Conservation (phyloP, 345 rosid genomes). For the Erodium maritimum region DNA sequence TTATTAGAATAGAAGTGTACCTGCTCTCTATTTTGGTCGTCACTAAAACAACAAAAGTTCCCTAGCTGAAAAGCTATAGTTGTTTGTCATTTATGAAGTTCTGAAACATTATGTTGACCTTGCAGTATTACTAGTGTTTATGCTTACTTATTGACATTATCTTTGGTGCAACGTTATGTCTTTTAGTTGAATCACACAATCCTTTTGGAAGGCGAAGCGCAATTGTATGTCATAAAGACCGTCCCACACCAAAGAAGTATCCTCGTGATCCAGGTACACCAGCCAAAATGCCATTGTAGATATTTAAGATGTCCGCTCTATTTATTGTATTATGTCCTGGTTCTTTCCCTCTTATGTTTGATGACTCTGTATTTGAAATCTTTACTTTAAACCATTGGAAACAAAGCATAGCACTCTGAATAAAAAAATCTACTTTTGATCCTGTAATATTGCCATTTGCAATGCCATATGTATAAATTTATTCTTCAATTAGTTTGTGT, state of each 20-base stretch:
- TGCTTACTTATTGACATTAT: conserved; percentile 1
- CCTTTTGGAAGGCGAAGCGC: conserved; percentile 76
- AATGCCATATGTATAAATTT: not conserved
- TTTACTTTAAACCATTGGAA: not conserved
- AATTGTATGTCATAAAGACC: conserved; percentile 56
- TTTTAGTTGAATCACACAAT: conserved; percentile 77
- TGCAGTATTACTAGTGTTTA: conserved; percentile 3
- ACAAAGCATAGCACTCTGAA: not conserved
- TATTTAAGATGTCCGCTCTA: conserved; percentile 3
- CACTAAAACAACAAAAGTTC: not conserved
- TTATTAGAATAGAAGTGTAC: not conserved
- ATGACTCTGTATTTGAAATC: conserved; percentile 1
- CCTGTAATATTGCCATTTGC: no score
- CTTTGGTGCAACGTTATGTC: conserved; percentile 3
- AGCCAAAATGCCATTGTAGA: conserved; percentile 51
- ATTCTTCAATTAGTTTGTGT: not conserved
- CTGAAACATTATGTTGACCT: not conserved
- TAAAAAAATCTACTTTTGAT: not conserved
- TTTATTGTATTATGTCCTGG: not conserved
- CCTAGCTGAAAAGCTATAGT: not conserved
- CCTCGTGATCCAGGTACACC: conserved; percentile 84
- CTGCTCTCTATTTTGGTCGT: not conserved
- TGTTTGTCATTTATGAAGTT: not conserved
- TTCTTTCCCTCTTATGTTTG: not conserved
- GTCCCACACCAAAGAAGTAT: conserved; percentile 50